A percentile compares a stretch with the other conserved stretches of the same genome.
Evolutionary conservation across 2,329 filamentous ascomycete species (phyloP).

Genomic region (Malbranchea cinnamomea): DNA sequence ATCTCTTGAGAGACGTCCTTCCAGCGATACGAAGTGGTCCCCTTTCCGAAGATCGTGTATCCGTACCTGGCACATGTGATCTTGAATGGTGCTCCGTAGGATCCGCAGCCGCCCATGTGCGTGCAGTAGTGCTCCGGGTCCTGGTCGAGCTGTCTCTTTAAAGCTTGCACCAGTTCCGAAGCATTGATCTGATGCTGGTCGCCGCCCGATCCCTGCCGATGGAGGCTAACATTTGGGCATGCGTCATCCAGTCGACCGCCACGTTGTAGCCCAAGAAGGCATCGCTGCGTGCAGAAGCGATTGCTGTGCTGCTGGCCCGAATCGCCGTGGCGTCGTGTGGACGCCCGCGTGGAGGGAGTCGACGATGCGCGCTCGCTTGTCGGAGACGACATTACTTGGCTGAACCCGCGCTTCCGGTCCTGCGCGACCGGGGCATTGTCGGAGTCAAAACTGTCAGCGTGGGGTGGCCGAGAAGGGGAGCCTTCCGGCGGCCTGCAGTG

Average conservation of each 20-base stretch:
- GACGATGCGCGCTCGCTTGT: too few species aligned
- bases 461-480: not conserved
- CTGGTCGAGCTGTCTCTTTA: conserved; percentile 4
- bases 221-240: conserved; percentile 24
- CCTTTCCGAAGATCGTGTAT: conserved; percentile 13
- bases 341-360: not conserved
- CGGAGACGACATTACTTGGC: conserved; percentile 12
- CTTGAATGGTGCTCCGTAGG: conserved; percentile 16
- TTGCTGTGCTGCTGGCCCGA: conserved; percentile 2
- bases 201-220: conserved; percentile 10
- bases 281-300: conserved; percentile 7
- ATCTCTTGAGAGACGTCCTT: conserved; percentile 8
- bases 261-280: conserved; percentile 5
- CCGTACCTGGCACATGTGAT: conserved; percentile 15
- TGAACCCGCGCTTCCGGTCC: conserved; percentile 13
- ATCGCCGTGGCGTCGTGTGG: not conserved
- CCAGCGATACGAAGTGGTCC: conserved; percentile 5
- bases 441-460: conserved; percentile 9
- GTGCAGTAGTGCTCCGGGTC: conserved; percentile 7
- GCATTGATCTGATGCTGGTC: conserved; percentile 4
- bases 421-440: conserved; percentile 9
- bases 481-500: conserved; percentile 10
- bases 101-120: conserved; percentile 9
- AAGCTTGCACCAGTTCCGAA: conserved; percentile 6
- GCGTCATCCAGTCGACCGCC: conserved; percentile 16